Evolutionary conservation across 306 rosid species (phyloP).

Genomic region (Lathyrus tuberosus): DNA sequence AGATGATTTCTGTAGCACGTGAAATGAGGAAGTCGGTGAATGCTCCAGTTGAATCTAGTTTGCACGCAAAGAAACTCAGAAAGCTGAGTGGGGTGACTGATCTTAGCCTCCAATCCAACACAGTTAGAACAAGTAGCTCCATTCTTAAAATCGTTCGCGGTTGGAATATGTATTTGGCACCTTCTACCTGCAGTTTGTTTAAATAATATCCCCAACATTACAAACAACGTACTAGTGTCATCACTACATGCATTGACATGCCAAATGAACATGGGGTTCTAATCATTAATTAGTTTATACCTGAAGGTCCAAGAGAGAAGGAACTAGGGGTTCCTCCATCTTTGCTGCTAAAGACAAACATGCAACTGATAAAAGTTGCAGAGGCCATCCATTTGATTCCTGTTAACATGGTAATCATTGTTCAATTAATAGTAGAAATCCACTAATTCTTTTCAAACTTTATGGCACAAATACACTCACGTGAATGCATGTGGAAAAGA

Average conservation of each 20-base stretch:
- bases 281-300: slow-evolving; percentile 43
- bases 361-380: slow-evolving; percentile 89
- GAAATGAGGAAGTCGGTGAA: slow-evolving; percentile 63
- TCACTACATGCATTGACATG: slow-evolving; percentile 8
- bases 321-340: slow-evolving; percentile 98
- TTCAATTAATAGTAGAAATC: neutral
- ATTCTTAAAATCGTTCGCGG: slow-evolving; percentile 77
- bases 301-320: slow-evolving; percentile 89
- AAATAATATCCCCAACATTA: neutral
- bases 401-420: slow-evolving; percentile 39
- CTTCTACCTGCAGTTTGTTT: slow-evolving; percentile 60
- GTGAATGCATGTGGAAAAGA: slow-evolving; percentile 41
- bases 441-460: neutral
- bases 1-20: slow-evolving; percentile 81
- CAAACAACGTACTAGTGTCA: neutral
- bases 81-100: slow-evolving; percentile 90
- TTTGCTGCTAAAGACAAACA: slow-evolving; percentile 97
- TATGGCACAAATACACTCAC: slow-evolving; percentile 5
- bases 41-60: slow-evolving; percentile 71
- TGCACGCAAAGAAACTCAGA: slow-evolving; percentile 76
- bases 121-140: slow-evolving; percentile 84
- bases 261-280: neutral
- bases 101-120: slow-evolving; percentile 93
- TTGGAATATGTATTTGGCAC: slow-evolving; percentile 78
- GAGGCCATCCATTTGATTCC: slow-evolving; percentile 83